These are phyloP conservation scores for Hypoxylon cercidicola DNA, from an alignment of 495 filamentous ascomycete genomes.

Conservation along the genomic window DNA sequence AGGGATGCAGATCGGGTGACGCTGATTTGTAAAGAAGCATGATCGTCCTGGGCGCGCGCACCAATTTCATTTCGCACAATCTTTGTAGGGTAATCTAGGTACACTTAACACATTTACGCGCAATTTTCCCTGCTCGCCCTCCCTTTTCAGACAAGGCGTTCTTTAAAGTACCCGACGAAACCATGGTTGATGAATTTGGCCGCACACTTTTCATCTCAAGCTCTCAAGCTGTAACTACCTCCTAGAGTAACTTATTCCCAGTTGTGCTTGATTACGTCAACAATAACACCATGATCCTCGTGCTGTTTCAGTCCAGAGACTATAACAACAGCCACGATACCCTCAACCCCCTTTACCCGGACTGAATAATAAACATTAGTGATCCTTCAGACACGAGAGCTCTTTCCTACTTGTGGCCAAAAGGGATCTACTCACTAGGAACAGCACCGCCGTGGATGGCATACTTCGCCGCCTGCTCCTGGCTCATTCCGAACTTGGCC, in stretches of 20 bases:
- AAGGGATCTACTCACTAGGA: slow-evolving; percentile 53
- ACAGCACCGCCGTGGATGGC: slow-evolving; percentile 80
- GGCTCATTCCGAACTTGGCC: slow-evolving; percentile 64
- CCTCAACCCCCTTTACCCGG: slow-evolving; percentile 74
- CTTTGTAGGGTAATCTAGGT: no score
- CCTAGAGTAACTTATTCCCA: slow-evolving; percentile 35
- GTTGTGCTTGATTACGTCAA: slow-evolving; percentile 68
- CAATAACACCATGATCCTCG: slow-evolving; percentile 79
- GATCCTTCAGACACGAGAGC: not conserved
- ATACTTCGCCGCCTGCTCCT: slow-evolving; percentile 67
- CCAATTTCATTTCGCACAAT: no score
- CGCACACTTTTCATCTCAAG: no score
- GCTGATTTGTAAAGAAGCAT: slow-evolving; percentile 26
- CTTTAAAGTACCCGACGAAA: no score
- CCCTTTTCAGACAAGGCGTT: no score
- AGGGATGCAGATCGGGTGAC: slow-evolving; percentile 46
- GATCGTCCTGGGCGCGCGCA: not conserved
- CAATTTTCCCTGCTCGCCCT: no score
- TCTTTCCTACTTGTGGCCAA: not conserved
- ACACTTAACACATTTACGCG: no score
- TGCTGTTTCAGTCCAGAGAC: slow-evolving; percentile 81
- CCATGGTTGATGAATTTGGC: no score
- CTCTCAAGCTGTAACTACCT: no score
- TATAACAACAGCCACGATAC: slow-evolving; percentile 75
- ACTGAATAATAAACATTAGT: slow-evolving; percentile 44